phyloP scores from a whole-genome alignment of 2,329 filamentous ascomycete species.

The Xylaria sp. region DNA sequence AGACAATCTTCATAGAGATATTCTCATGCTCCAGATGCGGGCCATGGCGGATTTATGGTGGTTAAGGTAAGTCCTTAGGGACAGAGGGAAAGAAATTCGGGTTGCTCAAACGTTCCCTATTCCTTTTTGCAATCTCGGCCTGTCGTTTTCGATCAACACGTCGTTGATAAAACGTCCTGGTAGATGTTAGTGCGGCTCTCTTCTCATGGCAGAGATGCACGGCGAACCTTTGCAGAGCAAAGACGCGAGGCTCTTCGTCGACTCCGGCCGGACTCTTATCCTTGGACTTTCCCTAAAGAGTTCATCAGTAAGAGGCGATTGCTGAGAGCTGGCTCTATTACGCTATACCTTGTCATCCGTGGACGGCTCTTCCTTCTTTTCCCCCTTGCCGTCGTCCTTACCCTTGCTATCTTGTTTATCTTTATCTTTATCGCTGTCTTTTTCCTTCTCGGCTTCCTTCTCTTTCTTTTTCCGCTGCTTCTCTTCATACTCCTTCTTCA shows the following conservation, averaged over 20 bases:
- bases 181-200: slow-evolving; percentile 36
- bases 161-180: slow-evolving; percentile 86
- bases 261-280: slow-evolving; percentile 48
- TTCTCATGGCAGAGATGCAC: neutral
- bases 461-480: slow-evolving; percentile 75
- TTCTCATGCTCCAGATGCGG: neutral
- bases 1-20: slow-evolving; percentile 1
- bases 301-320: slow-evolving; percentile 16
- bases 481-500: slow-evolving; percentile 83
- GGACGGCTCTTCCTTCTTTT: slow-evolving; percentile 55
- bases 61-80: slow-evolving; percentile 63
- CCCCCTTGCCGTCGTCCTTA: slow-evolving; percentile 36
- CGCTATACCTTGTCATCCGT: slow-evolving; percentile 47
- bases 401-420: slow-evolving; percentile 54
- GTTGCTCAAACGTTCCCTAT: slow-evolving; percentile 81
- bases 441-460: slow-evolving; percentile 69
- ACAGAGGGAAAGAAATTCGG: slow-evolving; percentile 87
- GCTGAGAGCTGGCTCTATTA: neutral
- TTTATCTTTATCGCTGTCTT: slow-evolving; percentile 56
- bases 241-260: slow-evolving; percentile 81
- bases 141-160: slow-evolving; percentile 82
- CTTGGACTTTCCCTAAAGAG: slow-evolving; percentile 54
- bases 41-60: neutral
- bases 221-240: slow-evolving; percentile 79
- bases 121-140: slow-evolving; percentile 81